Percentiles rank a stretch among this genome's conserved stretches.
These are phyloP conservation scores for Ceratocystis cacaofunesta DNA, from an alignment of 2,329 filamentous ascomycete species.

Conservation along the genomic window DNA sequence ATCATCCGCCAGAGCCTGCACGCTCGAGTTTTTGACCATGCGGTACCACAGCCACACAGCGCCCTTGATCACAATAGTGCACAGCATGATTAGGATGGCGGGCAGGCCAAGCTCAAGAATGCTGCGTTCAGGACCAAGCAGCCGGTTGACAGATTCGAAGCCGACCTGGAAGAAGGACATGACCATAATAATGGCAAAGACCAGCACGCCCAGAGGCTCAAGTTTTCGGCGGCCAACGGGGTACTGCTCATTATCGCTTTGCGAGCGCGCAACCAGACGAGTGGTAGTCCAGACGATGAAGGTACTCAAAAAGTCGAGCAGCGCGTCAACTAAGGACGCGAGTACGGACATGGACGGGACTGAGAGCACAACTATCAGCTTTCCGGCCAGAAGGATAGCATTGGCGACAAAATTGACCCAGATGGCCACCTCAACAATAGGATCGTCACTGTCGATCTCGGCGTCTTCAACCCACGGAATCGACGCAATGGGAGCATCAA, in stretches of 20 bases:
- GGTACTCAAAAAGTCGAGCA: conserved; percentile 67
- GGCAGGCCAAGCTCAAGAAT: conserved; percentile 60
- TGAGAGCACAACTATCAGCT: conserved; percentile 60
- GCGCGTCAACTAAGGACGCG: conserved; percentile 63
- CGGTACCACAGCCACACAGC: conserved; percentile 79
- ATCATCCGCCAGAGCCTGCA: conserved; percentile 55
- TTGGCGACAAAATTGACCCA: conserved; percentile 76
- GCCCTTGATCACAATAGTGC: conserved; percentile 69
- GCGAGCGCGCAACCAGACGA: conserved; percentile 48
- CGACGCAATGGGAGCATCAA: conserved; percentile 33
- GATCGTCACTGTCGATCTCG: conserved; percentile 53
- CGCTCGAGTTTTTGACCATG: conserved; percentile 69
- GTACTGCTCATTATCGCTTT: conserved; percentile 59
- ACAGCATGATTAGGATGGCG: conserved; percentile 65
- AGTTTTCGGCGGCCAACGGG: conserved; percentile 63
- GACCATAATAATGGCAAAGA: conserved; percentile 78
- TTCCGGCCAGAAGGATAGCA: conserved; percentile 55
- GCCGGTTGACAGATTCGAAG: conserved; percentile 51
- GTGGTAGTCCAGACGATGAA: conserved; percentile 70
- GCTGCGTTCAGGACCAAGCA: conserved; percentile 45
- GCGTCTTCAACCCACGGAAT: conserved; percentile 61
- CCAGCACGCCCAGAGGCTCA: conserved; percentile 65
- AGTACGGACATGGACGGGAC: conserved; percentile 72
- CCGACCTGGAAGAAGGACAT: conserved; percentile 69
- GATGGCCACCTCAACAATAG: conserved; percentile 72